A percentile compares a stretch with the other conserved stretches of the same genome.
phyloP scores from a whole-genome alignment of 441 rosid genomes.

The Erysimum pusillum region DNA sequence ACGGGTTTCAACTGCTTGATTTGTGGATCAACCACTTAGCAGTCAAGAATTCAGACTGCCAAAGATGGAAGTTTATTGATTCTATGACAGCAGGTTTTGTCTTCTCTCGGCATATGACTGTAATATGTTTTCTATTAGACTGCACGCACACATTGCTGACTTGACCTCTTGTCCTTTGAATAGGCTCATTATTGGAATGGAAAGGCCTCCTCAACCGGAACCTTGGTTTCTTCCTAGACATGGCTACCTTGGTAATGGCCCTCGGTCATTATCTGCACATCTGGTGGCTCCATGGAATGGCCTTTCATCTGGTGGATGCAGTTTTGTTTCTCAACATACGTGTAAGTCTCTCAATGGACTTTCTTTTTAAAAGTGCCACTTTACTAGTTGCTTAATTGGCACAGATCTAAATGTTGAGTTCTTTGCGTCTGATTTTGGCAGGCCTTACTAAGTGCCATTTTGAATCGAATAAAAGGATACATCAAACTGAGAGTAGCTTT shows the following conservation, averaged over 20 bases:
- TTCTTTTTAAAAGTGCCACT: constrained; percentile 11
- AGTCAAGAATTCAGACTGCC: constrained; percentile 65
- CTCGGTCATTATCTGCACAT: constrained; percentile 86
- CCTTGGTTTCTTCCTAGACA: constrained; percentile 87
- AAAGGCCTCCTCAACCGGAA: constrained; percentile 87
- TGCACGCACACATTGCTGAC: neutral
- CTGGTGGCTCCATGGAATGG: constrained; percentile 98
- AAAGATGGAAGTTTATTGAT: constrained; percentile 71
- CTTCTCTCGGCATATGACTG: neutral
- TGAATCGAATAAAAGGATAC: constrained; percentile 89
- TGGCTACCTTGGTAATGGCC: constrained; percentile 91
- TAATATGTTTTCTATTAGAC: constrained; percentile 24
- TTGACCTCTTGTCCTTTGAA: constrained; percentile 37
- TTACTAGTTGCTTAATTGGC: neutral
- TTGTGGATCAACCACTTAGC: constrained; percentile 86
- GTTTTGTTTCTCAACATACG: constrained; percentile 89
- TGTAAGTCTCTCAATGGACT: constrained; percentile 56
- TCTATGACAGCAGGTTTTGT: constrained; percentile 74
- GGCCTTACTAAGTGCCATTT: constrained; percentile 89
- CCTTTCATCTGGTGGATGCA: constrained; percentile 91
- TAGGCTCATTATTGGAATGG: constrained; percentile 94
- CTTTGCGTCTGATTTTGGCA: constrained; percentile 48
- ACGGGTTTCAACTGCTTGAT: constrained; percentile 96
- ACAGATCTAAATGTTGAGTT: constrained; percentile 11
- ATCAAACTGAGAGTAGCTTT: constrained; percentile 83